Base-by-base conservation (phyloP, 768 basidiomycete species). In the Rhodotorula kratochvilovae region DNA sequence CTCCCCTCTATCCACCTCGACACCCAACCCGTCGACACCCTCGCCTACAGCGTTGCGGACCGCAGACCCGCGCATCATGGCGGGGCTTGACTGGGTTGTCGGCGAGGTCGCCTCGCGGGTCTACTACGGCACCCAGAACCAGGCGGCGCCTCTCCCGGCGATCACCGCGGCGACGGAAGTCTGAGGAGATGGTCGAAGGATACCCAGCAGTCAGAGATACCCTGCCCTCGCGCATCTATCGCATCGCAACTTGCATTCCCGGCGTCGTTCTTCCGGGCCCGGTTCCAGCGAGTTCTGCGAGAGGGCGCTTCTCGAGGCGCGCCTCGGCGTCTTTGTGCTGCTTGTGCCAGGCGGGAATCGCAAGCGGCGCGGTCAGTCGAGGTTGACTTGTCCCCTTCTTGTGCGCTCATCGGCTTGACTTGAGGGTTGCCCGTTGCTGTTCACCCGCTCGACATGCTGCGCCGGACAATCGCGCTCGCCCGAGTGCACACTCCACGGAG, bases 11-110 rank as follows among this genome's bases (percentile, higher is more conserved):
- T 23, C 45, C 17, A 19, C 45, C 46, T 48, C 46, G 48, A 5
- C 45, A 1, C 23, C 48, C 4, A 23, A 19, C 23, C 19, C 48
- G 23, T 23, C 23, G 23, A 27, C 25, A 25, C 23, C 25, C 6
- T 1, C 48, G 4, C 25, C 25, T 11, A 1, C 48, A 12, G 10
- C 25, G 12, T 46, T 36, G 27, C n/a, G 10, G 6, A 5, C 19
- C 2, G 50, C 65, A 5, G 72, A 74, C 31, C 68, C 65, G 23
- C 57, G 72, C 36, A 71, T 74, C 59, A 17, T 43, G 17, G 12
- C 29, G 4, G 95, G 94, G 45, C 84, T 98, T 36, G 88, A 94
- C 79, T 97, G 95, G 95, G 86, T 92, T 33, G 91, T 97, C 25
- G 85, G 86, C 46, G 91, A 96, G 73, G 88, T 97, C 64, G 93